These are phyloP conservation scores for Penicillium pancosmium DNA, from an alignment of 495 filamentous ascomycete species.

Conservation along the genomic window DNA sequence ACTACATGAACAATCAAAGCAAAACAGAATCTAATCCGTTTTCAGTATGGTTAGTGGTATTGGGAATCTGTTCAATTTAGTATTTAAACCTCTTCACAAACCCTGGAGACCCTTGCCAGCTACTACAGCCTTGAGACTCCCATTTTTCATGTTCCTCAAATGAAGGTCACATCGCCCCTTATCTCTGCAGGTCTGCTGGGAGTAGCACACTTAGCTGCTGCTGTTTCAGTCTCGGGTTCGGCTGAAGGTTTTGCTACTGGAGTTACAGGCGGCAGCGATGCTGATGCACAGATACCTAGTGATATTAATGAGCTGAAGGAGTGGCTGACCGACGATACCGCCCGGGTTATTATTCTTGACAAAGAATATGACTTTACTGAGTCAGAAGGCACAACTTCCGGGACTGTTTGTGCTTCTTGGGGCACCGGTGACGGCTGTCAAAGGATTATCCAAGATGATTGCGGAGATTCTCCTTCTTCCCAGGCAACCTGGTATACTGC, in stretches of 20 bases:
- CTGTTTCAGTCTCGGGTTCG: conserved; percentile 29
- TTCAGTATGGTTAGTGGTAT: background rate
- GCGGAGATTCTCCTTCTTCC: conserved; percentile 3
- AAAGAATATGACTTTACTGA: conserved; percentile 42
- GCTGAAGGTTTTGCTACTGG: conserved; percentile 45
- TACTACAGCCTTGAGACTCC: no score
- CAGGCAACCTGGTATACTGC: conserved; percentile 23
- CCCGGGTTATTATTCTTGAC: conserved; percentile 46
- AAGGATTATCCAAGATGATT: conserved; percentile 12
- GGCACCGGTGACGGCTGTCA: conserved; percentile 2
- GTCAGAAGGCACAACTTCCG: conserved; percentile 35
- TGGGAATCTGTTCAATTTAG: background rate
- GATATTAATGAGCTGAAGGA: conserved; percentile 12
- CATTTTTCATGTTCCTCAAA: background rate
- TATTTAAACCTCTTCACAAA: background rate
- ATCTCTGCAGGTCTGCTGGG: background rate
- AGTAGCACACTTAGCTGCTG: background rate
- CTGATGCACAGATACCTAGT: conserved; percentile 36
- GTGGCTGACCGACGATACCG: conserved; percentile 28
- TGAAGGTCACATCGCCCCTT: background rate
- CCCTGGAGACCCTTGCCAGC: no score
- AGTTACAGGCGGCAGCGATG: conserved; percentile 47
- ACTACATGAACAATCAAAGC: no score
- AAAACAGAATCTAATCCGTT: background rate
- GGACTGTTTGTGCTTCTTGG: conserved; percentile 13